Base-by-base conservation (phyloP, 768 basidiomycete genomes). In the Amanita phalloides region DNA sequence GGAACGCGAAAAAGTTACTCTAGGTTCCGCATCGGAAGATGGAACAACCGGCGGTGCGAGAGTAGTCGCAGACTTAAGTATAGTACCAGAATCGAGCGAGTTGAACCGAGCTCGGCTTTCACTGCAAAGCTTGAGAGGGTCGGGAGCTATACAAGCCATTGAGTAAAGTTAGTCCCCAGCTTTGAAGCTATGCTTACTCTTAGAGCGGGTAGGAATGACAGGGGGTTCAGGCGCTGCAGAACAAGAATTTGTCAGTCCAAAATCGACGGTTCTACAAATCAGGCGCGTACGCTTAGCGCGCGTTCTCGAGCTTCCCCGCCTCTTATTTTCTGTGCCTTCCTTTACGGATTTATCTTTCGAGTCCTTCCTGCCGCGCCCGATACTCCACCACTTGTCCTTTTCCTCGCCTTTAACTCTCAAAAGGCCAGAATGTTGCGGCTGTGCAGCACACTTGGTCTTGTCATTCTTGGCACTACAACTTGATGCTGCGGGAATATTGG, bases 381-480 rank as follows among this genome's bases (percentile, higher is more conserved):
- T 81, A 55, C 77, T 90, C 89, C 87, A 90, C 86, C 87, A 90
- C 64, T 81, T 85, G 60, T 75, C 73, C 58, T 72, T 78, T 55
- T 74, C 77, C 50, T 69, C 71, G 51, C 68, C 60, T 53, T 63
- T 58, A 35, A 69, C 71, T 53, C 65, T 66, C 43, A 56, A 25
- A 9, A 55, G 13, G 2, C 35, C 52, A 26, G 54, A 33, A 55
- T 64, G 61, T 68, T 74, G 61, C 64, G 64, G 63, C 55, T 30
- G 44, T 2, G 30, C 17, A n/a, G 43, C 49, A 51, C 62, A 25
- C 57, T 51, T 54, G 56, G 62, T 53, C 61, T 63, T 52, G 4
- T 36, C 26, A 3, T 20, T 42, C 14, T 28, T 36, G 17, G 3
- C 21, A n/a, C 50, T 59, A 32, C 8, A n/a, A 36, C 33, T 32